Evolutionary conservation across 768 basidiomycete species (phyloP).

Genomic region (Leccinum sublutescens): DNA sequence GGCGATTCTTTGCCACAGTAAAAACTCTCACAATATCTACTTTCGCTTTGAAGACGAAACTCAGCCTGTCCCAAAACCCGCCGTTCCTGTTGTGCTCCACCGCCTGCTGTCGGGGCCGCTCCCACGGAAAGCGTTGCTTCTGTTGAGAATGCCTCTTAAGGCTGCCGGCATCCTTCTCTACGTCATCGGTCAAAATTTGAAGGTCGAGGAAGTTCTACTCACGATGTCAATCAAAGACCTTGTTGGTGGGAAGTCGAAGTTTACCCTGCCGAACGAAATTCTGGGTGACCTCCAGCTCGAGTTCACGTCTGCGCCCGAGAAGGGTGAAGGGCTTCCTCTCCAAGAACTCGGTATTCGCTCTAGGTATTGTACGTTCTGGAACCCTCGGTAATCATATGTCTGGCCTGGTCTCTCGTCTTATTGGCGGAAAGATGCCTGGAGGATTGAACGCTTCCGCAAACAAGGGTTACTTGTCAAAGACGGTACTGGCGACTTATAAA

Average conservation of each 20-base stretch:
- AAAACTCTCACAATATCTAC: conserved; percentile 95
- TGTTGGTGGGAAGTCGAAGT: conserved; percentile 82
- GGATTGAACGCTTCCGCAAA: conserved; percentile 88
- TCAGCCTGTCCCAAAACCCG: conserved; percentile 29
- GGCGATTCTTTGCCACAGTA: conserved; percentile 87
- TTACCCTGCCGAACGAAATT: conserved; percentile 98
- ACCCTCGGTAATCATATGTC: conserved; percentile 90
- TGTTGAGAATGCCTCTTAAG: conserved; percentile 92
- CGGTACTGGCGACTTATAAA: no score
- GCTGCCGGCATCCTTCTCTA: conserved; percentile 83
- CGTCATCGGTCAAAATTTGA: conserved; percentile 96
- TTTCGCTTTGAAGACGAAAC: conserved; percentile 94
- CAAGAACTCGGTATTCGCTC: conserved; percentile 88
- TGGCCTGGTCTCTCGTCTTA: conserved; percentile 84
- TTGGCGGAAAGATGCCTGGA: conserved; percentile 97
- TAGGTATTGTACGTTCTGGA: conserved; percentile 81
- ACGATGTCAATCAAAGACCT: conserved; percentile 97
- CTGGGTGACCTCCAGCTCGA: conserved; percentile 95
- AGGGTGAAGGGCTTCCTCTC: conserved; percentile 94
- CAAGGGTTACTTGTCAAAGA: no score
- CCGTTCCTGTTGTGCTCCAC: conserved; percentile 39
- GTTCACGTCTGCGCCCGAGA: conserved; percentile 93
- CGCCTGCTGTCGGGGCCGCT: conserved; percentile 43
- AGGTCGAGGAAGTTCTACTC: conserved; percentile 87
- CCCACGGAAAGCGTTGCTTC: conserved; percentile 63